Conservation (phyloP, 2,329 filamentous ascomycete genomes). For the Ophiostoma populinum region DNA sequence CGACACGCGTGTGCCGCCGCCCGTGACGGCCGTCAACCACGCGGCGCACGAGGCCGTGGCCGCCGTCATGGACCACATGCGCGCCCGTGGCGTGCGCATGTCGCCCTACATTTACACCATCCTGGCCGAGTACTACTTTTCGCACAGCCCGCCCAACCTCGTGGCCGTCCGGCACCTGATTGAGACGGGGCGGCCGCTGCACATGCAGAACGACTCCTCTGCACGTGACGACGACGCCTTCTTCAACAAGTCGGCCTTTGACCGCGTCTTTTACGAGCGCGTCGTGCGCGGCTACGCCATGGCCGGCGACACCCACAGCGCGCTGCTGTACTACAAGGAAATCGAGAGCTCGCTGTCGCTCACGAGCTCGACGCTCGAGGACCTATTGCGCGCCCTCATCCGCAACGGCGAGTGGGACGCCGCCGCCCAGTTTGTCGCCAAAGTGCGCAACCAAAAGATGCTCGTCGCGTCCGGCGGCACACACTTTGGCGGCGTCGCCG, state of each 20-base stretch:
- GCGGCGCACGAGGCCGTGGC: conserved; percentile 32
- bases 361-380: conserved; percentile 25
- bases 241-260: conserved; percentile 17
- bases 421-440: conserved; percentile 14
- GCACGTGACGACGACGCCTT: neutral
- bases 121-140: conserved; percentile 51
- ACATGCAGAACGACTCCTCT: neutral
- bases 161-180: conserved; percentile 43
- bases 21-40: neutral
- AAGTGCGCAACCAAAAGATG: conserved; percentile 13
- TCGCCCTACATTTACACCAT: conserved; percentile 58
- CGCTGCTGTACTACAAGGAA: conserved; percentile 30
- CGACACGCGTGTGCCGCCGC: no score
- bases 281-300: conserved; percentile 49
- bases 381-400: conserved; percentile 22
- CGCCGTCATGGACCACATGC: conserved; percentile 47
- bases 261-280: conserved; percentile 53
- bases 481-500: conserved; percentile 6
- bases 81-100: conserved; percentile 29
- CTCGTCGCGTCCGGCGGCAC: conserved; percentile 10
- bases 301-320: conserved; percentile 30
- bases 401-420: conserved; percentile 10
- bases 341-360: conserved; percentile 23
- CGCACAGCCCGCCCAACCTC: conserved; percentile 38
- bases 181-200: conserved; percentile 22